A percentile compares a stretch with the other conserved stretches of the same genome.
phyloP scores from a whole-genome alignment of 306 rosid species.

The Bauhinia variegata region DNA sequence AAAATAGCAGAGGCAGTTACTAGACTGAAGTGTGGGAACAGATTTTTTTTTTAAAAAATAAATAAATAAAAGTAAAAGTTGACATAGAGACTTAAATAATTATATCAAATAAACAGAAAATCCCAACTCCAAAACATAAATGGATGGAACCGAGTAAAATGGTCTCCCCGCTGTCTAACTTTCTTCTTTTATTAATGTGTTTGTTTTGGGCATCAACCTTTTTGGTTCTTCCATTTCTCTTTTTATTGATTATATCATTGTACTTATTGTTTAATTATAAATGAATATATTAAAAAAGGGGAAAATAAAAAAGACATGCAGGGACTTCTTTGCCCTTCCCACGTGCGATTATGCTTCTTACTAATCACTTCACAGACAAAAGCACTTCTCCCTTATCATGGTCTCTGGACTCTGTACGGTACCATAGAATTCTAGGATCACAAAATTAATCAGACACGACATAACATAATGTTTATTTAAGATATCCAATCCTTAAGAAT shows the following conservation, averaged over 20 bases:
- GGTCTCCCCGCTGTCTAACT: conserved; percentile 33
- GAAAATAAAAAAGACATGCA: conserved; percentile 1
- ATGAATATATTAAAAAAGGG: neutral
- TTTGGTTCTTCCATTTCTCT: conserved; percentile 19
- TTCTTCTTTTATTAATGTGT: conserved; percentile 42
- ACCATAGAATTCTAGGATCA: conserved; percentile 50
- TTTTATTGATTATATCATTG: neutral
- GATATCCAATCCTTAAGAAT: neutral
- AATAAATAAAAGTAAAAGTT: too few species aligned
- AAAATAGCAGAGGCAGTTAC: too few species aligned
- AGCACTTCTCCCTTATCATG: conserved; percentile 20
- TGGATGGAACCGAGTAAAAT: conserved; percentile 27
- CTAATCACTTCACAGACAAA: conserved; percentile 18
- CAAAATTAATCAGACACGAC: conserved; percentile 19
- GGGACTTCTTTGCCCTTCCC: conserved; percentile 50
- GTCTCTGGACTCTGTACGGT: conserved; percentile 68
- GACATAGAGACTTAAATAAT: too few species aligned
- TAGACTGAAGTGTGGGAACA: too few species aligned
- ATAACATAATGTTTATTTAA: too few species aligned
- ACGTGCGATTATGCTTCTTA: conserved; percentile 70
- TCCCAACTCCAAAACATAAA: neutral
- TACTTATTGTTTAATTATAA: neutral
- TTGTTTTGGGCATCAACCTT: conserved; percentile 43
- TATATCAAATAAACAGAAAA: neutral
- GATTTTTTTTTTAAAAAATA: too few species aligned